These are phyloP conservation scores for Talaromyces sp. DNA, from an alignment of 2,329 filamentous ascomycete genomes.

Conservation along the genomic window DNA sequence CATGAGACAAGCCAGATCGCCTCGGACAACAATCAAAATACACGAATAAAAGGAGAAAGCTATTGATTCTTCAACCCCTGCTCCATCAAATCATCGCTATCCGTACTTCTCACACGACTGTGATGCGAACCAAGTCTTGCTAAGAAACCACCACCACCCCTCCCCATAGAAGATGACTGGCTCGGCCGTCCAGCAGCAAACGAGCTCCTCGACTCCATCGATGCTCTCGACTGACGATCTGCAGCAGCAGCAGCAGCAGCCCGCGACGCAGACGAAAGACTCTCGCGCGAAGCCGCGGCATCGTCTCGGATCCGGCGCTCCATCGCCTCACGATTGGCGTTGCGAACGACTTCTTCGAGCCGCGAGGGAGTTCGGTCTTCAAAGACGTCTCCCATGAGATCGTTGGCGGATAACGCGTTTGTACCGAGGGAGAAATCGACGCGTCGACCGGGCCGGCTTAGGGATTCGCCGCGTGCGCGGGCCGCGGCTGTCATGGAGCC, in stretches of 20 bases:
- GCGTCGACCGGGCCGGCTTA: constrained; percentile 57
- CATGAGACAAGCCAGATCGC: not conserved
- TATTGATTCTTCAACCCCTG: constrained; percentile 35
- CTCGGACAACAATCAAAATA: not conserved
- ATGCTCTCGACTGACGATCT: constrained; percentile 18
- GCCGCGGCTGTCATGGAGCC: constrained; percentile 42
- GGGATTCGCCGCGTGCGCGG: constrained; percentile 58
- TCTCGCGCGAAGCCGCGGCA: constrained; percentile 22
- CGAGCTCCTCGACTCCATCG: constrained; percentile 27
- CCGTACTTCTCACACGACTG: constrained; percentile 21
- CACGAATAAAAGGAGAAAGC: too few relatives aligned
- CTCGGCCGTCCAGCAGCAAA: constrained; percentile 26
- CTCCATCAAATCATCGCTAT: constrained; percentile 45
- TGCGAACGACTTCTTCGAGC: constrained; percentile 42
- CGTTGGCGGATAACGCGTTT: constrained; percentile 56
- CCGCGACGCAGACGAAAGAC: constrained; percentile 26
- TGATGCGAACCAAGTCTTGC: constrained; percentile 44
- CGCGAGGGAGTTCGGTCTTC: constrained; percentile 52
- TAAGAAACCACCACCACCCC: constrained; percentile 59
- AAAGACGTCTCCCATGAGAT: constrained; percentile 65
- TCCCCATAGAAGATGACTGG: constrained; percentile 43
- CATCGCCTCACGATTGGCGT: constrained; percentile 40
- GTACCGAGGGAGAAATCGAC: constrained; percentile 72
- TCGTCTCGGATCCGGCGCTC: constrained; percentile 41
- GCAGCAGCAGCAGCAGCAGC: constrained; percentile 24